These are phyloP conservation scores for Solanum corneliomulleri DNA, from an alignment of 257 asterid species.

Conservation along the genomic window DNA sequence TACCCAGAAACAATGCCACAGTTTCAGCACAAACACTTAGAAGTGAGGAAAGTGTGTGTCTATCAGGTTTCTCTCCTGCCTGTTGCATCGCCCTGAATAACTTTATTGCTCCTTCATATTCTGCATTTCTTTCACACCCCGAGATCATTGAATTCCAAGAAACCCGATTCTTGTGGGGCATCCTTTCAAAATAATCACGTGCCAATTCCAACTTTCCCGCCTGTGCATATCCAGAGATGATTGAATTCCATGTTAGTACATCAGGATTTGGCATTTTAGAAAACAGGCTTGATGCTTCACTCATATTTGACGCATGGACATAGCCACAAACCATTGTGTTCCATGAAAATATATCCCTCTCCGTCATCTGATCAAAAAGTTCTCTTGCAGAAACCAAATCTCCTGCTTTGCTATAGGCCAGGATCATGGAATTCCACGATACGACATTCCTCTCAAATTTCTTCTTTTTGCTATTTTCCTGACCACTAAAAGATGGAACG, in stretches of 20 bases:
- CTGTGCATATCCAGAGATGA: slow-evolving; percentile 58
- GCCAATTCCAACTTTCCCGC: slow-evolving; percentile 52
- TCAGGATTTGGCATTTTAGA: slow-evolving; percentile 52
- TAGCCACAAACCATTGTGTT: slow-evolving; percentile 73
- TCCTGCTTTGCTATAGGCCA: slow-evolving; percentile 62
- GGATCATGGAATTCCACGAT: slow-evolving; percentile 85
- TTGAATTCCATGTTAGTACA: slow-evolving; percentile 61
- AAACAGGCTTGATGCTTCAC: slow-evolving; percentile 54
- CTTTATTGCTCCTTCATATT: slow-evolving; percentile 41
- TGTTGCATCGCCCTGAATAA: slow-evolving; percentile 56
- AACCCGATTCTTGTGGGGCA: slow-evolving; percentile 49
- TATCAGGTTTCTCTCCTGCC: slow-evolving; percentile 60
- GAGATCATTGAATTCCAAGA: slow-evolving; percentile 85
- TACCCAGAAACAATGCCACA: slow-evolving; percentile 46
- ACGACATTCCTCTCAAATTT: slow-evolving; percentile 46
- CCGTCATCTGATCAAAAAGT: slow-evolving; percentile 52
- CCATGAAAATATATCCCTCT: slow-evolving; percentile 55
- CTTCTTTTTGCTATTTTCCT: not conserved
- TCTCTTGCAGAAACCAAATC: slow-evolving; percentile 52
- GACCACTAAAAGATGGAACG: slow-evolving; percentile 18
- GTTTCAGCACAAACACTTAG: slow-evolving; percentile 69
- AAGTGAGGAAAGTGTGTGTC: slow-evolving; percentile 76
- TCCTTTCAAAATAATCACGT: slow-evolving; percentile 35
- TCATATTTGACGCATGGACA: slow-evolving; percentile 43
- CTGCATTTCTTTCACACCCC: slow-evolving; percentile 53